A percentile compares a stretch with the other conserved stretches of the same genome.
phyloP scores from a whole-genome alignment of 768 basidiomycete species.

The Collybia mongolica region DNA sequence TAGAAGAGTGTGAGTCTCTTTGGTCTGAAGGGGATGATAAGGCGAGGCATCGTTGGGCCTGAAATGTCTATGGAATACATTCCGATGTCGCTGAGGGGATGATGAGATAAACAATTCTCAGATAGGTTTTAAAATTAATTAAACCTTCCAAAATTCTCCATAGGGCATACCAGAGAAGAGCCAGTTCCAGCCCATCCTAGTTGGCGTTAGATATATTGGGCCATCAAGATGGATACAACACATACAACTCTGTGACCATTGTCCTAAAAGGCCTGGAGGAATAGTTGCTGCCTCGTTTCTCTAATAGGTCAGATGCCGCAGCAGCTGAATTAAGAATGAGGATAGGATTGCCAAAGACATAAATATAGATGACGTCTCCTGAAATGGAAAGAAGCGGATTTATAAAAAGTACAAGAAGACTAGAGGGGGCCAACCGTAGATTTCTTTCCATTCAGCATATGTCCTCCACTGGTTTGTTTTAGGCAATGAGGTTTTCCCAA shows the following conservation, averaged over 20 bases:
- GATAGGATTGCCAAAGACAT: conserved; percentile 43
- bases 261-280: conserved; percentile 39
- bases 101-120: not conserved
- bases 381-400: conserved; percentile 2
- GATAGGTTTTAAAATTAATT: not conserved
- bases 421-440: conserved; percentile 32
- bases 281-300: conserved; percentile 42
- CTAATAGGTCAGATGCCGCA: conserved; percentile 41
- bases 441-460: conserved; percentile 42
- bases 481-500: conserved; percentile 31
- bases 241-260: conserved; percentile 45
- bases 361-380: conserved; percentile 49
- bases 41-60: conserved; percentile 18
- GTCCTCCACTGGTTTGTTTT: conserved; percentile 39
- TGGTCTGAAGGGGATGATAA: conserved; percentile 28
- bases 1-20: conserved; percentile 35
- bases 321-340: conserved; percentile 43
- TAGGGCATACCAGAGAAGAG: conserved; percentile 33
- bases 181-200: conserved; percentile 49
- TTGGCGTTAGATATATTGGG: not conserved
- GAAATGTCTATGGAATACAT: conserved; percentile 37
- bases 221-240: conserved; percentile 1
- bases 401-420: not conserved
- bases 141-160: conserved; percentile 21
- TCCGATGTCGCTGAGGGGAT: conserved; percentile 38